Evolutionary conservation across 257 asterid genomes (phyloP).

Genomic region (Henckelia pumila): DNA sequence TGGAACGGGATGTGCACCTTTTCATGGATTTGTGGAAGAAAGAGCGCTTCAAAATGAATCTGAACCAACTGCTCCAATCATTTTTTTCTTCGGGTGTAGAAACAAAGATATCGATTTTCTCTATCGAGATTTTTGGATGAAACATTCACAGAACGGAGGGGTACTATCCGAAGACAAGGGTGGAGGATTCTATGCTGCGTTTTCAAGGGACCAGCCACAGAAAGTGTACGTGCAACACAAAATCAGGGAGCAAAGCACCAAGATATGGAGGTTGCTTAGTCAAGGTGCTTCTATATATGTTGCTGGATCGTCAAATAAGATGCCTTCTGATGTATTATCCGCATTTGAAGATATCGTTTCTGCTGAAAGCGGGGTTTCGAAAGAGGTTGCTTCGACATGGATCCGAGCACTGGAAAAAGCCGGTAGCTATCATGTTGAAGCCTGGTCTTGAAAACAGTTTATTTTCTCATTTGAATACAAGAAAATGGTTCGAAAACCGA

Average conservation of each 20-base stretch:
- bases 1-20: slow-evolving; percentile 99
- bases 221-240: slow-evolving; percentile 91
- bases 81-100: slow-evolving; percentile 92
- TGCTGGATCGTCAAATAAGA: slow-evolving; percentile 89
- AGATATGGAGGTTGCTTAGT: slow-evolving; percentile 63
- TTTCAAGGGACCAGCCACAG: slow-evolving; percentile 82
- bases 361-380: slow-evolving; percentile 57
- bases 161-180: slow-evolving; percentile 83
- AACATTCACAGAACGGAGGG: slow-evolving; percentile 54
- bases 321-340: slow-evolving; percentile 82
- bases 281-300: slow-evolving; percentile 79
- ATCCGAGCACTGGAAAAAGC: slow-evolving; percentile 70
- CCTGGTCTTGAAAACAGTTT: slow-evolving; percentile 66
- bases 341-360: slow-evolving; percentile 75
- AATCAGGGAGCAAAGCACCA: slow-evolving; percentile 63
- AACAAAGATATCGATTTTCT: slow-evolving; percentile 66
- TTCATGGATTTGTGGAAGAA: slow-evolving; percentile 85
- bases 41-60: slow-evolving; percentile 62
- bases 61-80: slow-evolving; percentile 66
- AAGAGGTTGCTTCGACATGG: slow-evolving; percentile 65
- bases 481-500: neutral
- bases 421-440: slow-evolving; percentile 83
- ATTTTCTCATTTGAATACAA: too few relatives aligned
- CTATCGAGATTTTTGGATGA: slow-evolving; percentile 76
- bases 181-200: slow-evolving; percentile 83